These are phyloP conservation scores for Hericium rajendrae DNA, from an alignment of 768 basidiomycete genomes.

Conservation along the genomic window DNA sequence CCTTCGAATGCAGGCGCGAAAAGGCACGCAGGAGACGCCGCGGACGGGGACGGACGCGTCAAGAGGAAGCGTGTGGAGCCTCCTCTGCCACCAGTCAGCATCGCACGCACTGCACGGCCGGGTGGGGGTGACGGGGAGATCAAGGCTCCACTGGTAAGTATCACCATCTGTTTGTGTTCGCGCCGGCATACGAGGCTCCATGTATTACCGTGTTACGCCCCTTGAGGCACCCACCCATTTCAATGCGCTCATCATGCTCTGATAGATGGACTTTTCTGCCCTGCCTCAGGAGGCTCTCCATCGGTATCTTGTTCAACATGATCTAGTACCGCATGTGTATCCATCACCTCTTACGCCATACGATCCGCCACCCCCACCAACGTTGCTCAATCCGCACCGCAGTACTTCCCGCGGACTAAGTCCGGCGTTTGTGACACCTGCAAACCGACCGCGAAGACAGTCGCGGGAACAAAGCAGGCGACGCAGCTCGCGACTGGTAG, in stretches of 20 bases:
- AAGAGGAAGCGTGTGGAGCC: conserved; percentile 66
- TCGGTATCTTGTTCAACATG: conserved; percentile 64
- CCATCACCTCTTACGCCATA: conserved; percentile 59
- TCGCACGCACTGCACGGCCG: conserved; percentile 6
- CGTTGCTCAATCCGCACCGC: conserved; percentile 41
- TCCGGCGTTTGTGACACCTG: conserved; percentile 44
- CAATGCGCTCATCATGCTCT: not conserved
- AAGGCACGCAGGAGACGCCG: conserved; percentile 55
- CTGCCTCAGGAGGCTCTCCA: conserved; percentile 58
- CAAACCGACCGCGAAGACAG: conserved; percentile 67
- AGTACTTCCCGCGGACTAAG: conserved; percentile 42
- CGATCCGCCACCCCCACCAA: conserved; percentile 62
- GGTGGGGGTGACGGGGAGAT: conserved; percentile 14
- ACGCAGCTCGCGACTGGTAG: conserved; percentile 62
- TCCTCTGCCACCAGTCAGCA: conserved; percentile 14
- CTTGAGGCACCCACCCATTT: too few relatives aligned
- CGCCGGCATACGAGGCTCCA: too few relatives aligned
- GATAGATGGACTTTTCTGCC: conserved; percentile 66
- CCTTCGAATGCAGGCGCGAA: conserved; percentile 28
- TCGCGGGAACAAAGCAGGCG: conserved; percentile 49
- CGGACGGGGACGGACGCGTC: conserved; percentile 62
- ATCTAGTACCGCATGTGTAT: conserved; percentile 59
- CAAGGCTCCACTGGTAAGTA: conserved; percentile 4
- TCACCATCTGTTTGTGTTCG: too few relatives aligned
- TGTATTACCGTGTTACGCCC: too few relatives aligned